Evolutionary conservation across 1,284 basidiomycete genomes (phyloP).

Genomic region (Uromyces viciae-fabae): DNA sequence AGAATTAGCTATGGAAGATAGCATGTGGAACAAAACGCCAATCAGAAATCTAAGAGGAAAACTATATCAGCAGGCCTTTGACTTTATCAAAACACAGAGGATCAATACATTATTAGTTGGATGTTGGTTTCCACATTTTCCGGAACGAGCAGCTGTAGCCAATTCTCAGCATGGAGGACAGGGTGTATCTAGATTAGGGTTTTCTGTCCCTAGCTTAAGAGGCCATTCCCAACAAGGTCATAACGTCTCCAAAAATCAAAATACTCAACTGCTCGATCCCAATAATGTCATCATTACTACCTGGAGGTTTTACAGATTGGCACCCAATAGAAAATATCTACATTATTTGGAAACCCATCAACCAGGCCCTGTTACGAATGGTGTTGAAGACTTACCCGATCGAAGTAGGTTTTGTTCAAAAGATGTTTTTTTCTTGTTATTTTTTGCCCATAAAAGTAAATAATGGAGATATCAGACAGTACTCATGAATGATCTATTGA

Average conservation of each 20-base stretch:
- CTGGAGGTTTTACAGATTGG: slow-evolving; percentile 56
- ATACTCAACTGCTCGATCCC: neutral
- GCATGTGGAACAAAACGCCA: slow-evolving; percentile 75
- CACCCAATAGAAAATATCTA: slow-evolving; percentile 66
- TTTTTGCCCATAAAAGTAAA: slow-evolving; percentile 48
- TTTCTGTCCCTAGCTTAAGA: slow-evolving; percentile 3
- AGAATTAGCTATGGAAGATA: slow-evolving; percentile 85
- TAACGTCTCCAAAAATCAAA: neutral
- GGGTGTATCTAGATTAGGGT: slow-evolving; percentile 60
- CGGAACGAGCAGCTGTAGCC: slow-evolving; percentile 60
- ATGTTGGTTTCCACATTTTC: slow-evolving; percentile 81
- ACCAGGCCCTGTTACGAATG: slow-evolving; percentile 71
- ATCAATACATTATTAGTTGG: slow-evolving; percentile 80
- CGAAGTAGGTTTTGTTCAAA: slow-evolving; percentile 58
- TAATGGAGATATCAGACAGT: too few relatives aligned
- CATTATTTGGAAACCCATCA: slow-evolving; percentile 75
- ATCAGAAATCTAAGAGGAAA: slow-evolving; percentile 79
- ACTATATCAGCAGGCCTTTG: slow-evolving; percentile 83
- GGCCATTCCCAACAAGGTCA: slow-evolving; percentile 10
- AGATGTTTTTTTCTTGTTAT: neutral
- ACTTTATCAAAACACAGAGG: slow-evolving; percentile 85
- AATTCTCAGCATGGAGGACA: slow-evolving; percentile 58
- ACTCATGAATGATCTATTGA: too few relatives aligned
- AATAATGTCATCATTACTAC: slow-evolving; percentile 19
- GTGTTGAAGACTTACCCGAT: slow-evolving; percentile 79